Evolutionary conservation across 768 basidiomycete genomes (phyloP), one percentile per base, ranked within the genome.

Genomic region (Mycena floridula): DNA sequence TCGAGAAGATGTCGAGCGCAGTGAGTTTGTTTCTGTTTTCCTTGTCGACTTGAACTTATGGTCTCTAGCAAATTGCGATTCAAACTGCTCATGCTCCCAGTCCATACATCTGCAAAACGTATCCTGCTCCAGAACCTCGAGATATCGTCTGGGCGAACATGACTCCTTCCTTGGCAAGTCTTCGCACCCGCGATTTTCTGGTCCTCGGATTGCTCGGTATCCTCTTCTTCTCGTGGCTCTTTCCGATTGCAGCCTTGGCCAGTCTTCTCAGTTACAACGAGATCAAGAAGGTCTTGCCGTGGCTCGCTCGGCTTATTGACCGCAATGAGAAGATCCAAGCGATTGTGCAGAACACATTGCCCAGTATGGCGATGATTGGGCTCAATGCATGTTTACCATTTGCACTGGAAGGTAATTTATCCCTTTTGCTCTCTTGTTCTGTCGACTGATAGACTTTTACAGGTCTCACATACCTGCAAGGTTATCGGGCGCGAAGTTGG

Each of bases 61-160:
- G 20, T 24, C 27, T 48, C 0, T 51, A 87, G 76, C 94, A 99
- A 85, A 83, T 88, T 35, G 94, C 91, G 2, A 72, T 87, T 5
- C 94, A 97, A 62, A 74, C 82, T 1, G 86, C 86, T 0, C 87
- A 92, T 54, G 76, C 85, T 0, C 74, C 86, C 0, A 73, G 73
- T 42, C 84, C 84, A 13, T 73, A 72, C 42, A 76, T 81, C 59
- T 74, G 77, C 42, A 72, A 72, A 25, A 94, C 89, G 9, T 75
- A 70, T 46, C 76, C 79, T 16, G 93, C 95, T 0, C 95, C 95
- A 0, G 94, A 97, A 59, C 94, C 95, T 8, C 79, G 95, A 39
- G 95, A 98, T 60, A 89, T 98, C 45, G 80, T 97, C 16, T 99
- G 96, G 96, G 72, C 82, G 24, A 93, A 92, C 53, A 85, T 98